phyloP scores from a whole-genome alignment of 1,284 basidiomycete genomes.

The Dichomitus squalens region DNA sequence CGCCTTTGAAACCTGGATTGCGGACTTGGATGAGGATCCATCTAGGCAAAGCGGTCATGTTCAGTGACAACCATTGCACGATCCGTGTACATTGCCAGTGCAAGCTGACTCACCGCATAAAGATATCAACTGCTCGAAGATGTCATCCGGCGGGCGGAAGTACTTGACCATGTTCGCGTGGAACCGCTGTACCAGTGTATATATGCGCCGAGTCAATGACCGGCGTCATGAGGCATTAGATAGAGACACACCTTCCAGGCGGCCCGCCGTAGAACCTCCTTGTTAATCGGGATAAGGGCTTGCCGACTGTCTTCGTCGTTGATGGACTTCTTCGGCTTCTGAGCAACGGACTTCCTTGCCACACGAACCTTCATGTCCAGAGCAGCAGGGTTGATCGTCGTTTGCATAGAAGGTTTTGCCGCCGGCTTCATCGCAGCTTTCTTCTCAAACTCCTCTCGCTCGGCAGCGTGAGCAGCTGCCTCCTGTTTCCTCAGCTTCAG shows the following conservation, averaged over 20 bases:
- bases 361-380: conserved; percentile 19
- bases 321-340: conserved; percentile 3
- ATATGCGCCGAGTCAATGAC: background rate
- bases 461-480: conserved; percentile 14
- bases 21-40: background rate
- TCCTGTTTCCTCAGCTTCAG: conserved; percentile 43
- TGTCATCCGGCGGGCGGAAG: conserved; percentile 12
- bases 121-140: conserved; percentile 8
- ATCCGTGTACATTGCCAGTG: background rate
- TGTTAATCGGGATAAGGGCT: background rate
- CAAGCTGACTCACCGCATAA: conserved; percentile 9
- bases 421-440: background rate
- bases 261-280: conserved; percentile 13
- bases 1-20: background rate
- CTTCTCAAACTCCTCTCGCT: conserved; percentile 2
- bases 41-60: background rate
- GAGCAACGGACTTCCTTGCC: conserved; percentile 10
- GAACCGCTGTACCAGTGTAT: conserved; percentile 8
- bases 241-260: conserved; percentile 16
- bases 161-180: conserved; percentile 15
- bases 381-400: conserved; percentile 4
- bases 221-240: too few relatives aligned
- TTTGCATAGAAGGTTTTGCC: conserved; percentile 2
- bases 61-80: too few relatives aligned
- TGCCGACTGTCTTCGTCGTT: background rate